Percentiles rank a stretch among this genome's conserved stretches.
Evolutionary conservation across 2,329 filamentous ascomycete species (phyloP).

Genomic region (Ophiostoma triangulosporum): DNA sequence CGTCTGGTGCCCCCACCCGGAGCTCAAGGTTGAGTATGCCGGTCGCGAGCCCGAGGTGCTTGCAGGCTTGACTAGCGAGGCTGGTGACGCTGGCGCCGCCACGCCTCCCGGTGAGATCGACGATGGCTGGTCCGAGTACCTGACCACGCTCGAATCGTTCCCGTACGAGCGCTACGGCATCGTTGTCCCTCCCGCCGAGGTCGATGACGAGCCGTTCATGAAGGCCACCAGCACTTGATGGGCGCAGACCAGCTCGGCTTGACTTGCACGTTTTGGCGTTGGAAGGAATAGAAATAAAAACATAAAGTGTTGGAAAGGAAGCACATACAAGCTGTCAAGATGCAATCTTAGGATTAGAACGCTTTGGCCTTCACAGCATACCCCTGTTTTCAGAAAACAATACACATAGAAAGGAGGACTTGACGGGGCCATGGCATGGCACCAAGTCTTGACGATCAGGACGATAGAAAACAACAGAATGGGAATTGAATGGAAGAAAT

Average conservation of each 20-base stretch:
- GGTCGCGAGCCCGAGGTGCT: constrained; percentile 71
- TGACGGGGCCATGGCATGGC: not conserved
- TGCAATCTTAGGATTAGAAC: not conserved
- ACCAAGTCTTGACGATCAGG: too few species aligned
- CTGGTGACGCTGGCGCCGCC: constrained; percentile 34
- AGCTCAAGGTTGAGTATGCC: constrained; percentile 59
- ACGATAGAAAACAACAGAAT: not conserved
- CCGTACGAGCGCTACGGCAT: constrained; percentile 48
- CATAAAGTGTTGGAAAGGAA: too few species aligned
- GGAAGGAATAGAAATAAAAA: not conserved
- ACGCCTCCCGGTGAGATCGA: constrained; percentile 43
- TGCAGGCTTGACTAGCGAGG: constrained; percentile 66
- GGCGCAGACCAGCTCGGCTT: not conserved
- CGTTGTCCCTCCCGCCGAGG: constrained; percentile 28
- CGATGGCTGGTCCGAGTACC: constrained; percentile 49
- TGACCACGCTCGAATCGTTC: constrained; percentile 36
- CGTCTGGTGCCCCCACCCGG: constrained; percentile 79
- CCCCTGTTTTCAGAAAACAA: not conserved
- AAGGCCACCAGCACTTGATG: constrained; percentile 18
- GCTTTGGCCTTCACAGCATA: not conserved
- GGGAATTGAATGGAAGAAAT: not conserved
- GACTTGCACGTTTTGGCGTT: not conserved
- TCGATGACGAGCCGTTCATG: constrained; percentile 30
- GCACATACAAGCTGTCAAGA: not conserved
- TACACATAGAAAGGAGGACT: not conserved